Evolutionary conservation across 306 rosid genomes (phyloP).

Genomic region (Vigna hirtella): DNA sequence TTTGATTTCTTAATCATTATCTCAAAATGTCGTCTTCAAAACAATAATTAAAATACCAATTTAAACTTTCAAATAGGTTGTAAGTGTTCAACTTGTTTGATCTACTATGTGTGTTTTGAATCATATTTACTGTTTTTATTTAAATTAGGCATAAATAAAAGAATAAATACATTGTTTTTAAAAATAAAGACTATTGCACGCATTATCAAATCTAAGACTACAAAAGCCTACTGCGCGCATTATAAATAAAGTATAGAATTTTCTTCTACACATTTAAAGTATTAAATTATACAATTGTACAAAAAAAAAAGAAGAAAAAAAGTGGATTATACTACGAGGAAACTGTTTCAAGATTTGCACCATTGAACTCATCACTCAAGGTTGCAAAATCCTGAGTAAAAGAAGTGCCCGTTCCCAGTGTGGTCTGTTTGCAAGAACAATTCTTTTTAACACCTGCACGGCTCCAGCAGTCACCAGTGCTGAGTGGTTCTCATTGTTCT

Average conservation of each 20-base stretch:
- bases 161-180: background rate
- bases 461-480: slow-evolving; percentile 80
- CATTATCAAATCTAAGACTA: background rate
- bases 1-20: too few species aligned
- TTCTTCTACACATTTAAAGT: slow-evolving; percentile 10
- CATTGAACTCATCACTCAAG: slow-evolving; percentile 38
- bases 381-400: slow-evolving; percentile 72
- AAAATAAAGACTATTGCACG: background rate
- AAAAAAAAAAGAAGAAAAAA: background rate
- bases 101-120: too few species aligned
- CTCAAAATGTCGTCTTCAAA: too few species aligned
- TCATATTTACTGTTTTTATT: background rate
- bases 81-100: too few species aligned
- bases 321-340: slow-evolving; percentile 9
- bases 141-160: background rate
- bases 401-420: slow-evolving; percentile 83
- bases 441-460: slow-evolving; percentile 65
- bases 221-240: background rate
- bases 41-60: too few species aligned
- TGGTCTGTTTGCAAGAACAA: slow-evolving; percentile 65
- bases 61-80: too few species aligned
- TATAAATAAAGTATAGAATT: slow-evolving; percentile 7
- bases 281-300: background rate
- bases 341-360: slow-evolving; percentile 33
- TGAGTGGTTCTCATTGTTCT: slow-evolving; percentile 79